phyloP scores from a whole-genome alignment of 768 basidiomycete species.

The Lanmaoa pseudosensibilis region DNA sequence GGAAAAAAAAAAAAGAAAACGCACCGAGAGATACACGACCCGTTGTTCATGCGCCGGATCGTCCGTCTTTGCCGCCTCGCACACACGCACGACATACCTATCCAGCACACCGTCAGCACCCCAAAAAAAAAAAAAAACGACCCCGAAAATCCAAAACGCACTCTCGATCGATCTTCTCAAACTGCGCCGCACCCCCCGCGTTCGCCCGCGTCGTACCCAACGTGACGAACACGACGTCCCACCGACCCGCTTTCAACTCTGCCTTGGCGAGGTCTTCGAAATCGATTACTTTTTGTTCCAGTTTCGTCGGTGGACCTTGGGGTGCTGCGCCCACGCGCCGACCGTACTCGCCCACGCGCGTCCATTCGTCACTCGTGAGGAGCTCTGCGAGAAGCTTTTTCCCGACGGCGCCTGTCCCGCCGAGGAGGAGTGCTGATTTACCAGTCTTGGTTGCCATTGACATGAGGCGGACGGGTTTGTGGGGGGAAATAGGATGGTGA shows the following conservation, averaged over 20 bases:
- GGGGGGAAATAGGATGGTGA: no score
- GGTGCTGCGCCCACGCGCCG: slow-evolving; percentile 53
- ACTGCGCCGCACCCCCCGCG: slow-evolving; percentile 65
- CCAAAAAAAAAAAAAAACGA: no score
- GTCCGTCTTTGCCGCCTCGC: slow-evolving; percentile 57
- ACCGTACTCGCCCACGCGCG: slow-evolving; percentile 68
- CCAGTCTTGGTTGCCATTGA: slow-evolving; percentile 1
- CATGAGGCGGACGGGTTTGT: background rate
- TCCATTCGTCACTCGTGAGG: slow-evolving; percentile 53
- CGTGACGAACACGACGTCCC: slow-evolving; percentile 78
- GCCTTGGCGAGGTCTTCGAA: slow-evolving; percentile 63
- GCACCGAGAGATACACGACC: slow-evolving; percentile 66
- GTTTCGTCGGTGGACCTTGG: slow-evolving; percentile 49
- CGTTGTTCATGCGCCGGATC: slow-evolving; percentile 51
- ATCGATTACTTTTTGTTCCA: slow-evolving; percentile 66
- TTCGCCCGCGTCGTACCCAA: slow-evolving; percentile 62
- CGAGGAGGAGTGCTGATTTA: slow-evolving; percentile 65
- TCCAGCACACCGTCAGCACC: background rate
- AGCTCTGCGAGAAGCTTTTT: slow-evolving; percentile 60
- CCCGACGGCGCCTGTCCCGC: slow-evolving; percentile 73
- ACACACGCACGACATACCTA: slow-evolving; percentile 76
- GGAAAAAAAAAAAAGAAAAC: background rate
- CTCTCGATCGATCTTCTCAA: slow-evolving; percentile 79
- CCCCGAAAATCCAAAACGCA: slow-evolving; percentile 31
- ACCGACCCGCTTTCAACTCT: slow-evolving; percentile 53